Base-by-base conservation (phyloP, 2,329 filamentous ascomycete species). In the Xylariaceae sp. region DNA sequence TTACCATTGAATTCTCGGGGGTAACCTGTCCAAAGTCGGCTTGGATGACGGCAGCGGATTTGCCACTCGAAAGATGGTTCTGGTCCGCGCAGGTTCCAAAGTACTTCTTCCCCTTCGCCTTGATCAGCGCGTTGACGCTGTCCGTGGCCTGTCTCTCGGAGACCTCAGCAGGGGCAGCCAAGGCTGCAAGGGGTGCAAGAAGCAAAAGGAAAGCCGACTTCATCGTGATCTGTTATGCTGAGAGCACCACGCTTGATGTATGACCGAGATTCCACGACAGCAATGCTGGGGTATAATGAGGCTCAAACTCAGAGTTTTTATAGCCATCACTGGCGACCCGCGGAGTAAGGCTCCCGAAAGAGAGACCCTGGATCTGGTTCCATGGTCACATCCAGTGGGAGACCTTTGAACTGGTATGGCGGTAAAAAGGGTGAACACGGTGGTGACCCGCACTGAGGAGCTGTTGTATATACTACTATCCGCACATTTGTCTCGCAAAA, bases 81-180 rank as follows among this genome's bases (percentile, higher is more conserved):
- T 75, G 67, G 54, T 85, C 81, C 2, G 74, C 68, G 41, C 67
- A 70, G 12, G 72, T 73, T 49, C 83, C 83, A 41, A 75, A 78
- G 64, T 85, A 87, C 49, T 75, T 68, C 66, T 85, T 86, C 47
- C 81, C 81, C 53, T 77, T 73, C 43, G 73, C 72, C 57, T 76
- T 75, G 64, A 83, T 76, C 18, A 74, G 67, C 40, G 60, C 57
- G 56, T 82, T 71, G 47, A 83, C 67, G 61, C 74, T 76, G 41
- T 65, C 60, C 3, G 64, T 35, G 1, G 67, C 63, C 57, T 73
- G 69, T 30, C 67, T 61, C 39, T 63, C 59, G 37, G 60, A 48
- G 15, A 61, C 48, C 31, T 63, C 57, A 32, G 59, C 41, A 12
- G 63, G 54, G 41, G 60, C 63, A 15, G 64, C 63, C 45, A 65